Percentiles rank a stretch among this genome's conserved stretches.
Evolutionary conservation across 2,329 filamentous ascomycete genomes (phyloP).

Genomic region (Xylariaceae sp.): DNA sequence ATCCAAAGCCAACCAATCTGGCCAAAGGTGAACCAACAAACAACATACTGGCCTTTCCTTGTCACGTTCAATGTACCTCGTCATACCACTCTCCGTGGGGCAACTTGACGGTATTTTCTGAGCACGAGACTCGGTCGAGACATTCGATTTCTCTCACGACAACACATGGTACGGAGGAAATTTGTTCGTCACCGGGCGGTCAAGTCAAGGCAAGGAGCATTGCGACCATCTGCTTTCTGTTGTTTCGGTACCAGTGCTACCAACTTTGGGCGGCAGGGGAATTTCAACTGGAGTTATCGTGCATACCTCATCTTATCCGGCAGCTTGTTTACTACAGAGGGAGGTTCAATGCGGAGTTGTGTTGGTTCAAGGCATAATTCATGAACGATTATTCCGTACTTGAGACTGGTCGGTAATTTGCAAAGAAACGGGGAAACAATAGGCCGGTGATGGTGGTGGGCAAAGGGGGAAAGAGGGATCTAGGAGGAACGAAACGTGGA

Average conservation of each 20-base stretch:
- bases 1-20: constrained; percentile 4
- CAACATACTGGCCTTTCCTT: constrained; percentile 5
- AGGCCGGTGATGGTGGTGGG: background rate
- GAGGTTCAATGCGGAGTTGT: constrained; percentile 13
- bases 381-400: constrained; percentile 8
- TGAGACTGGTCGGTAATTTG: constrained; percentile 15
- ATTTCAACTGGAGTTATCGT: constrained; percentile 18
- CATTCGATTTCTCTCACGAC: constrained; percentile 7
- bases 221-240: constrained; percentile 23
- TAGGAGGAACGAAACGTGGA: constrained; percentile 2
- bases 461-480: background rate
- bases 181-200: constrained; percentile 22
- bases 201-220: constrained; percentile 23
- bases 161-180: constrained; percentile 21
- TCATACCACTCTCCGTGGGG: background rate
- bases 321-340: constrained; percentile 13
- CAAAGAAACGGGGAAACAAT: background rate
- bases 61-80: constrained; percentile 8
- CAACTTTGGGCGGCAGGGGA: constrained; percentile 8
- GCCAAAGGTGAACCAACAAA: constrained; percentile 1
- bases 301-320: constrained; percentile 14
- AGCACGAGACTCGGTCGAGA: background rate
- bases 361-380: constrained; percentile 11
- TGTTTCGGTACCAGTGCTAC: constrained; percentile 19
- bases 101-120: constrained; percentile 3